phyloP scores from a whole-genome alignment of 2,329 filamentous ascomycete genomes.

The Fusarium napiforme region DNA sequence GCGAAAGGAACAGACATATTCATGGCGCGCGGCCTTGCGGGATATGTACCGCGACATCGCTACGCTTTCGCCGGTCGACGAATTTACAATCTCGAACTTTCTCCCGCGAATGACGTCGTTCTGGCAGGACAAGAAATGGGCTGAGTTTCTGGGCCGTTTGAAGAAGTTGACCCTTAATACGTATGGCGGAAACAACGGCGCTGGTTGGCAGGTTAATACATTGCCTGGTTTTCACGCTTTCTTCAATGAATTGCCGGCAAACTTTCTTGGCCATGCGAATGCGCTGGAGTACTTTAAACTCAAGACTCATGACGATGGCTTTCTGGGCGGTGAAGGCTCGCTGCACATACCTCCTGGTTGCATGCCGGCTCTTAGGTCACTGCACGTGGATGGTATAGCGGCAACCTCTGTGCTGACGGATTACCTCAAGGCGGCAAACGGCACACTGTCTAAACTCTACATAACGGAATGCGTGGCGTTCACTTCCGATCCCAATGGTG shows the following conservation, averaged over 20 bases:
- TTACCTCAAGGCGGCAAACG: not conserved
- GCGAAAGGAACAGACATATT: not conserved
- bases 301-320: not conserved
- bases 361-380: not conserved
- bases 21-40: not conserved
- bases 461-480: not conserved
- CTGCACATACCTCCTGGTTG: not conserved
- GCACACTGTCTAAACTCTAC: not conserved
- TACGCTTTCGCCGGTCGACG: not conserved
- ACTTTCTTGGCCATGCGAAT: not conserved
- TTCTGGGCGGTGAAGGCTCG: not conserved
- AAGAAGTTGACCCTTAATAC: conserved; percentile 2
- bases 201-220: not conserved
- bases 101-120: not conserved
- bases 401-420: not conserved
- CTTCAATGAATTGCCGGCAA: not conserved
- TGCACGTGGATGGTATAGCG: conserved; percentile 6
- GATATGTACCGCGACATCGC: conserved; percentile 16
- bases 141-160: not conserved
- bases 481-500: fast-evolving
- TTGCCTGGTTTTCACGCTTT: conserved; percentile 9
- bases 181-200: not conserved
- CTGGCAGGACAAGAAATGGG: not conserved
- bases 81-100: not conserved
- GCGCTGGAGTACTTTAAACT: not conserved